Evolutionary conservation across 2,329 filamentous ascomycete genomes (phyloP), one percentile per base, ranked within the genome.

Genomic region (Davidsoniella eucalypti): DNA sequence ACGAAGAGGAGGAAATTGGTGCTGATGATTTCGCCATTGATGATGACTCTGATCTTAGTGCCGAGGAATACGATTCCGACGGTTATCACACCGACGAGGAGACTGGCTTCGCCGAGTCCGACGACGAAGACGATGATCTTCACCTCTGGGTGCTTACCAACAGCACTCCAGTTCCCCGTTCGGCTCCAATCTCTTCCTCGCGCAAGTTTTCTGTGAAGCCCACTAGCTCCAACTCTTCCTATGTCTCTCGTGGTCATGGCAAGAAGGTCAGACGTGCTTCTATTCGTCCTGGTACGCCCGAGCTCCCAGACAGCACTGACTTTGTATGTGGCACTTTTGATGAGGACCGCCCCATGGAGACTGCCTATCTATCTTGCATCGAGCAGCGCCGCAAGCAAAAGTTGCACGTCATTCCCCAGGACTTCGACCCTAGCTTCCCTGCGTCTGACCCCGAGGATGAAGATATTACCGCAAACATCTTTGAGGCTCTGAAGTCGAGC

Each of bases 291-390:
- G 73, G 74, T 21, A 84, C 83, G 1, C 85, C 86, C 2, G 87
- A 94, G 61, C 71, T 98, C 9, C 92, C 92, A 1, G 92, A 98
- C 63, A 95, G 88, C 65, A 96, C 92, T 12, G 92, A 98, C 63
- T 98, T 98, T 57, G 92, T 98, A n/a, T 96, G 92, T 60, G 92
- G 92, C 52, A 98, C 92, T 1, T 72, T 98, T 17, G 92, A 98
- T 57, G 92, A 98, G 64, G 92, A 98, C 60, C 80, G 87, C 42
- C 87, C 87, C 2, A 67, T 96, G n/a, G 92, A 98, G 62, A 87
- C 88, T 57, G 90, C 87, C 0, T 98, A 95, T 63, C 75, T 94
- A 51, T 84, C 85, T 2, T 87, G 84, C 58, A 73, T 93, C 52
- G 84, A 88, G 59, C 80, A 85, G 50, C 81, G 84, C 56, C 82